phyloP scores from a whole-genome alignment of 2,329 filamentous ascomycete species.

The Proliferodiscus dingleyae region DNA sequence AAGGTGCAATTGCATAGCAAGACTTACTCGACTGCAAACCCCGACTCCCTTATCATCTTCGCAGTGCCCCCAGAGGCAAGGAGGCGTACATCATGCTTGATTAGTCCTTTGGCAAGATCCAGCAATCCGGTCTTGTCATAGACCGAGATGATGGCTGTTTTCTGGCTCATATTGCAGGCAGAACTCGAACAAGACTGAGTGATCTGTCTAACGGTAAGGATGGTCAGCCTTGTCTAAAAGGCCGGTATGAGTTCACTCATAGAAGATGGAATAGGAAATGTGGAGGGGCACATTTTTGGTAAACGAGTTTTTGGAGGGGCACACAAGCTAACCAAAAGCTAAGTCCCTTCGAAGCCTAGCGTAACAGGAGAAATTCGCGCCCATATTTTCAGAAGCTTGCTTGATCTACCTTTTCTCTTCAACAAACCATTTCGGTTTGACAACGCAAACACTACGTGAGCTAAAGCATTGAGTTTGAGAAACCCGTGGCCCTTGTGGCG shows the following conservation, averaged over 20 bases:
- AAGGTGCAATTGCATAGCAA: neutral
- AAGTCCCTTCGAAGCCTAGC: no score
- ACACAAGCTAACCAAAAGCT: neutral
- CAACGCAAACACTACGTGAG: conserved; percentile 26
- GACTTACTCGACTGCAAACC: conserved; percentile 86
- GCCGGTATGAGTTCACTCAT: neutral
- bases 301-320: neutral
- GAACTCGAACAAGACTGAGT: no score
- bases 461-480: conserved; percentile 30
- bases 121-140: conserved; percentile 97
- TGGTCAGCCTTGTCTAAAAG: neutral
- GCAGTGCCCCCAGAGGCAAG: conserved; percentile 93
- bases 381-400: conserved; percentile 1
- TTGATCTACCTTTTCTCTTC: conserved; percentile 9
- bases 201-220: no score
- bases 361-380: conserved; percentile 3
- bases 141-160: conserved; percentile 84
- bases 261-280: neutral
- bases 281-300: neutral
- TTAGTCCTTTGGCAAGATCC: conserved; percentile 85
- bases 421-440: conserved; percentile 7
- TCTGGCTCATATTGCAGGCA: conserved; percentile 18
- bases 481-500: conserved; percentile 25
- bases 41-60: conserved; percentile 93
- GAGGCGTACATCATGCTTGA: conserved; percentile 84